Conservation (phyloP, 2,329 filamentous ascomycete species). For the Fusarium domesticum region DNA sequence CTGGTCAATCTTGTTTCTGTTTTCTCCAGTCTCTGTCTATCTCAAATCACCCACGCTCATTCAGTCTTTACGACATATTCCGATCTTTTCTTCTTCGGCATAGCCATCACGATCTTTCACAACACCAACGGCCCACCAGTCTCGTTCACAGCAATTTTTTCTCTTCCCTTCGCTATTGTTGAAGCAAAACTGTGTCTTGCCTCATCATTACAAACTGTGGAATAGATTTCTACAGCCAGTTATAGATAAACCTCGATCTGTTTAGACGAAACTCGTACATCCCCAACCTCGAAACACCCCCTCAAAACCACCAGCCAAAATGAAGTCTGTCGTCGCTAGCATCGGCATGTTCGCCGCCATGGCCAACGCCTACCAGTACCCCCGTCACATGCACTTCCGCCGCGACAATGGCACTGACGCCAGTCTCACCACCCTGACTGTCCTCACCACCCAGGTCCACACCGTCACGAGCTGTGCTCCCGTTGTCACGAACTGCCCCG, state of each 20-base stretch:
- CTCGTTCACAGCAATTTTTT: slow-evolving; percentile 19
- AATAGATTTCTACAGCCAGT: slow-evolving; percentile 35
- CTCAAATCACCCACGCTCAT: slow-evolving; percentile 21
- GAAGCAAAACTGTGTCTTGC: slow-evolving; percentile 35
- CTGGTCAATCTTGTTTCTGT: slow-evolving; percentile 6
- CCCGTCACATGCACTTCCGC: slow-evolving; percentile 35
- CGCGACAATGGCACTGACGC: slow-evolving; percentile 30
- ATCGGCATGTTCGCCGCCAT: slow-evolving; percentile 46
- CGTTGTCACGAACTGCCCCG: slow-evolving; percentile 56
- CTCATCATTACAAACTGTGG: slow-evolving; percentile 21
- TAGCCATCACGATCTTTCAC: slow-evolving; percentile 31
- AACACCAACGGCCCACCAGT: slow-evolving; percentile 22
- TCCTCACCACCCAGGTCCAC: slow-evolving; percentile 53
- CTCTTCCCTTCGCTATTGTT: slow-evolving; percentile 29
- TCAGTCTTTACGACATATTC: slow-evolving; percentile 29
- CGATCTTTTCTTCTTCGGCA: slow-evolving; percentile 30
- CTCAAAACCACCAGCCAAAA: slow-evolving; percentile 35
- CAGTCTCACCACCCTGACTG: slow-evolving; percentile 42
- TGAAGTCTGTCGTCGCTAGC: slow-evolving; percentile 46
- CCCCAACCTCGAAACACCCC: slow-evolving; percentile 4
- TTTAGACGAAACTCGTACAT: slow-evolving; percentile 27
- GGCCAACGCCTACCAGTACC: slow-evolving; percentile 40
- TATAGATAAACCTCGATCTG: slow-evolving; percentile 16
- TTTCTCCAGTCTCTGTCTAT: slow-evolving; percentile 24
- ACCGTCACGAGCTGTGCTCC: slow-evolving; percentile 58